Percentiles rank a stretch among this genome's conserved stretches.
Evolutionary conservation across 1,139 yeast species (phyloP).

Genomic region (Taphrina wiesneri): DNA sequence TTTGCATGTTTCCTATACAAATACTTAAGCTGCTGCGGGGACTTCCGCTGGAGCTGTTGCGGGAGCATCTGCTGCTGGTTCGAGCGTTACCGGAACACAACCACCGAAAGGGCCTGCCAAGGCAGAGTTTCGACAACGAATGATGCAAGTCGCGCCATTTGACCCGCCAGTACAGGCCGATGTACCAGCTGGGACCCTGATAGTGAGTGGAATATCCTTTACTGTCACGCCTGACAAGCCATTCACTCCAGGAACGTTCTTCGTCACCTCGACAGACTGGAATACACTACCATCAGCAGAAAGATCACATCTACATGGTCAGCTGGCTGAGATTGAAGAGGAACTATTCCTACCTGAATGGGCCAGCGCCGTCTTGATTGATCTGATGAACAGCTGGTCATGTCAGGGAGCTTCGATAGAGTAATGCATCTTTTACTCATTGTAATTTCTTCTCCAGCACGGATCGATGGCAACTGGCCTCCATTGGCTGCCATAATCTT

Average conservation of each 20-base stretch:
- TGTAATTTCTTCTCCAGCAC: conserved; percentile 17
- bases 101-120: conserved; percentile 29
- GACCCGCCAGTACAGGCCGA: conserved; percentile 20
- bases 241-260: conserved; percentile 25
- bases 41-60: not conserved
- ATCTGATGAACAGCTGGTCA: conserved; percentile 17
- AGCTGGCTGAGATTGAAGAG: not conserved
- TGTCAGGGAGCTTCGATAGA: not conserved
- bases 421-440: not conserved
- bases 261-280: conserved; percentile 20
- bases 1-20: too few species aligned
- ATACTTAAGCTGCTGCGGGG: not conserved
- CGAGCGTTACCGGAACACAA: conserved; percentile 15
- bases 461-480: conserved; percentile 24
- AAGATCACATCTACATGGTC: conserved; percentile 15
- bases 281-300: conserved; percentile 19
- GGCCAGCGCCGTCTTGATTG: conserved; percentile 32
- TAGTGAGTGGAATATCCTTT: conserved; percentile 14
- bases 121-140: conserved; percentile 25
- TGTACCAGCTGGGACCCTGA: conserved; percentile 17
- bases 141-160: conserved; percentile 22
- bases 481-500: conserved; percentile 12
- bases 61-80: not conserved
- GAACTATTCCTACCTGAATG: too few species aligned
- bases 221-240: conserved; percentile 12